Evolutionary conservation across 495 filamentous ascomycete species (phyloP).

Genomic region (Penicillium canescens): DNA sequence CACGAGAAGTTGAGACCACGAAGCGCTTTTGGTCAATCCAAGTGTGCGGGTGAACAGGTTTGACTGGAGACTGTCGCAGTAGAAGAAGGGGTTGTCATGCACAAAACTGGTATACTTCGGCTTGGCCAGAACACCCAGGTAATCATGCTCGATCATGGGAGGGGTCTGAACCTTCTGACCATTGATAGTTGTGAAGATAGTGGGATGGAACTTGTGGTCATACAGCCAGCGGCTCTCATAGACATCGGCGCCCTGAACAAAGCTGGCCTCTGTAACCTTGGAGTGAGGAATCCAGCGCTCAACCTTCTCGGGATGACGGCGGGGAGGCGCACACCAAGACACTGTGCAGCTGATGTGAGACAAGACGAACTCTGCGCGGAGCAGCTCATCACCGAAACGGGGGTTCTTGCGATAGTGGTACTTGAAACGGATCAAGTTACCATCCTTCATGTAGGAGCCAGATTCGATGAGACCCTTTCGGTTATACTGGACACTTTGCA

Average conservation of each 20-base stretch:
- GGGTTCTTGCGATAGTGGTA: conserved; percentile 60
- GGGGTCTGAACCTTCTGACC: conserved; percentile 55
- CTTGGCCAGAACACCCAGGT: conserved; percentile 55
- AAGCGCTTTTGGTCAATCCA: conserved; percentile 50
- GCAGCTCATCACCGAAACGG: conserved; percentile 55
- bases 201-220: conserved; percentile 63
- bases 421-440: conserved; percentile 56
- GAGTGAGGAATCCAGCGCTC: conserved; percentile 62
- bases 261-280: conserved; percentile 59
- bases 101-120: conserved; percentile 54
- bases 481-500: conserved; percentile 55
- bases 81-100: conserved; percentile 57
- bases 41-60: conserved; percentile 49
- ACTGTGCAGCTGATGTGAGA: conserved; percentile 56
- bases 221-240: conserved; percentile 59
- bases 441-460: conserved; percentile 57
- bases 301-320: conserved; percentile 50
- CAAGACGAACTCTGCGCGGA: conserved; percentile 57
- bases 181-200: conserved; percentile 58
- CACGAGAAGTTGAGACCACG: conserved; percentile 56
- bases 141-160: conserved; percentile 60
- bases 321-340: conserved; percentile 59
- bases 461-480: conserved; percentile 53
- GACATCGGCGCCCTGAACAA: conserved; percentile 53
- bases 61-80: conserved; percentile 47